Evolutionary conservation across 2,329 filamentous ascomycete species (phyloP), one percentile per base, ranked within the genome.

Genomic region (Trichoderma arundinaceum): DNA sequence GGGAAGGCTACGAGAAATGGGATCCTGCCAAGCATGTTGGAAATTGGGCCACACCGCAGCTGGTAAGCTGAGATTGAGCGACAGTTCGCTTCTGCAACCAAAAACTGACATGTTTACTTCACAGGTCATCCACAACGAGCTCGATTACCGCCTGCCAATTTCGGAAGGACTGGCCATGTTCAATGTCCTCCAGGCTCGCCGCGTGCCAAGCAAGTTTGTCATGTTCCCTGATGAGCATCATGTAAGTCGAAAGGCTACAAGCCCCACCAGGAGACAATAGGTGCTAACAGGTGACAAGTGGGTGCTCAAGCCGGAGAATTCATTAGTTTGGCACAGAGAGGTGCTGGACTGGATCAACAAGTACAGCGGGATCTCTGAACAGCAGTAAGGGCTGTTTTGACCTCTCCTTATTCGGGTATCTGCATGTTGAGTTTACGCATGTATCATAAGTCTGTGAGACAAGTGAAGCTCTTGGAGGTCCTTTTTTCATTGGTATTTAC

Each of bases 231-330:
- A 85, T 83, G 94, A 88, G 76, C 87, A 87, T 69, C 85, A 88
- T 67, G 77, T 79, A 72, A 77, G 77, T 72, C 10, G 17, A 19
- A 12, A 22, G 17, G 28, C 1, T 9, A 4, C 32, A 6, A n/a
- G 22, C 19, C 15, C 17, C 28, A 7, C 1, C 5, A 3, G 1
- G 15, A n/a, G 7, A 28, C n/a, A 48, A 28, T 12, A n/a, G 38
- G 8, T 33, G 7, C 60, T 63, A 15, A 63, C 49, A 46, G 9
- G 6, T 28, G 39, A 22, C 6, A 58, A 88, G 86, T 89, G 92
- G 92, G 93, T 97, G 4, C 74, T 97, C 62, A 96, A 97, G 75
- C 92, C 90, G 0, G 94, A 97, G 78, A 98, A 98, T 76, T 91
- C 89, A 3, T 80, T 97, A 17, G 84, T 96, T 19, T 98, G 95